Evolutionary conservation across 2,329 filamentous ascomycete species (phyloP), one percentile per base, ranked within the genome.

Genomic region (Aspergillus fumigatus): DNA sequence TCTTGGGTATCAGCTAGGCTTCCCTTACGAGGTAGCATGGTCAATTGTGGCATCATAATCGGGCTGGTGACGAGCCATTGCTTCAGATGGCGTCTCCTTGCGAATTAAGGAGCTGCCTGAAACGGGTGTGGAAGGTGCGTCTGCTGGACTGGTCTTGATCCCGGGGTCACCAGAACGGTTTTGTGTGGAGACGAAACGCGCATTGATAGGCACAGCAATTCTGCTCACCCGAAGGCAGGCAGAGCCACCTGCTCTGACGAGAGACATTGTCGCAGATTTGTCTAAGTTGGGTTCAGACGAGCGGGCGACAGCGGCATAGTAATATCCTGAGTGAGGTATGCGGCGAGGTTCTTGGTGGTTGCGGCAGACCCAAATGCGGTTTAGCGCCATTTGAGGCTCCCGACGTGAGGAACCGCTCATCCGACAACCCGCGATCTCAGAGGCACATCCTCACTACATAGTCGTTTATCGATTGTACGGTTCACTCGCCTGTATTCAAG

Each of bases 1-100:
- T 9, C 27, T 52, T 32, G 27, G 47, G 49, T 41, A 25, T 21
- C 19, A 35, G 35, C 51, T 43, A 41, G 52, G 62, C 40, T 17
- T 38, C 8, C 69, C 88, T 72, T 84, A 97, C 92, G 92, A 97
- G 63, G 91, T 95, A 61, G 89, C 89, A 77, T 92, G 92, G 77
- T 97, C 93, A 67, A 89, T 82, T 51, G 86, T 86, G 47, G 88
- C 88, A 63, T 83, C 82, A 74, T 95, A 97, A 72, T 96, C 88
- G 59, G 90, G 91, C 67, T 89, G 82, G 73, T 94, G 90, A 64
- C 79, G 80, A 63, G 80, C 73, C 69, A 79, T 76, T 59, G 77
- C 80, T 66, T 82, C 76, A 11, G 74, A 70, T 38, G 82, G 73
- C 23, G 69, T 73, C 62, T 85, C 76, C 63, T 81, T 71, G 58